Conservation (phyloP, 768 basidiomycete genomes). For the Trametes cubensis region DNA sequence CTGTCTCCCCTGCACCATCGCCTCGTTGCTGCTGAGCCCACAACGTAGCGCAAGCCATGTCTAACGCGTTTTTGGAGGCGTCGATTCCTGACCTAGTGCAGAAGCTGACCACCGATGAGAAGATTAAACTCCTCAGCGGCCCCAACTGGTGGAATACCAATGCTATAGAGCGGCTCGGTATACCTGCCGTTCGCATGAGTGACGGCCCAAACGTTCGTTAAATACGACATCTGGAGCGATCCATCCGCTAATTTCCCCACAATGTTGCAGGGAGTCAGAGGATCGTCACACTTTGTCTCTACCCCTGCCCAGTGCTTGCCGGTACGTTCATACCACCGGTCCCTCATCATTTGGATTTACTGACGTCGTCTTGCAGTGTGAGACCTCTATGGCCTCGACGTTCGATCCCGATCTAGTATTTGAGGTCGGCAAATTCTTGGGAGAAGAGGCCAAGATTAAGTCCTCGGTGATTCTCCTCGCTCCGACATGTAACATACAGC, state of each 20-base stretch:
- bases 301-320: conserved; percentile 69
- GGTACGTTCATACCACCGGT: conserved; percentile 36
- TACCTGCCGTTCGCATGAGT: conserved; percentile 71
- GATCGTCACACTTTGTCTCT: conserved; percentile 64
- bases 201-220: conserved; percentile 63
- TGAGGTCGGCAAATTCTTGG: conserved; percentile 61
- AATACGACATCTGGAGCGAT: neutral
- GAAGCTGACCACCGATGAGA: conserved; percentile 61
- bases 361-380: conserved; percentile 46
- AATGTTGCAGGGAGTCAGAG: conserved; percentile 58
- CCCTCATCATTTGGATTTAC: neutral
- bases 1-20: neutral
- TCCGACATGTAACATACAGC: conserved; percentile 77
- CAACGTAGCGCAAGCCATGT: conserved; percentile 21
- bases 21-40: neutral
- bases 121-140: conserved; percentile 62
- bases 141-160: conserved; percentile 76
- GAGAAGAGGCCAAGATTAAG: conserved; percentile 65
- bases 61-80: conserved; percentile 54
- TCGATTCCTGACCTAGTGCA: conserved; percentile 53
- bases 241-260: neutral
- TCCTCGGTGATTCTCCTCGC: conserved; percentile 66
- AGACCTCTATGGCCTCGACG: conserved; percentile 70
- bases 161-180: conserved; percentile 55
- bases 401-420: conserved; percentile 63